Evolutionary conservation across 805 yeast species (phyloP), one percentile per base, ranked within the genome.

Genomic region (Soucietia sequanensis): DNA sequence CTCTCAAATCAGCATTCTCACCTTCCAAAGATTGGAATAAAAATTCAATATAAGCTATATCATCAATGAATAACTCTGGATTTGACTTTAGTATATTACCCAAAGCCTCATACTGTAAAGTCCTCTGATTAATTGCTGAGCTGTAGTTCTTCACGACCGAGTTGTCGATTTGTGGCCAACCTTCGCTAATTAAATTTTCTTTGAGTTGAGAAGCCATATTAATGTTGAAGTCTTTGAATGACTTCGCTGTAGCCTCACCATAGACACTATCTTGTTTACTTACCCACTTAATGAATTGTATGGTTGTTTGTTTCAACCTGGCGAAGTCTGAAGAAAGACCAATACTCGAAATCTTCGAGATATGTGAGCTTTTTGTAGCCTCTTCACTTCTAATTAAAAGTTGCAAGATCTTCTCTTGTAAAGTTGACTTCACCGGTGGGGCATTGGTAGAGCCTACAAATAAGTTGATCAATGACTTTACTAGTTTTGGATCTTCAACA

Each of bases 101-200:
- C 16, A 90, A 56, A 0, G 95, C 81, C 53, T 86, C 95, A 50
- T 87, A 90, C 46, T 84, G 87, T 24, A 70, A 58, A 47, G 74
- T 72, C 46, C 93, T 70, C 44, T 76, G 81, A 4, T 58, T 46
- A 2, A 75, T 28, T 10, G 56, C 47, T 1, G 51, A 40, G 2
- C 67, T 47, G 28, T 59, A 64, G 34, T 65, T 61, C 11, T 65
- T 62, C 9, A 68, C 63, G 2, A 61, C 64, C 2, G 56, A 39
- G 1, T 43, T 20, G 25, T 58, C 68, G 30, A 70, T 44, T 38
- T 55, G 62, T 5, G 84, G 84, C 84, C 84, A 79, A 3, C 84
- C 84, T 36, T 76, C 81, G 14, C 69, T 56, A 34, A 70, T 58
- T 2, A 84, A 53, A 38, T 68, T 75, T 19, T 73, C 68, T 49